Evolutionary conservation across 306 rosid genomes (phyloP).

Genomic region (Vigna reflexopilosa): DNA sequence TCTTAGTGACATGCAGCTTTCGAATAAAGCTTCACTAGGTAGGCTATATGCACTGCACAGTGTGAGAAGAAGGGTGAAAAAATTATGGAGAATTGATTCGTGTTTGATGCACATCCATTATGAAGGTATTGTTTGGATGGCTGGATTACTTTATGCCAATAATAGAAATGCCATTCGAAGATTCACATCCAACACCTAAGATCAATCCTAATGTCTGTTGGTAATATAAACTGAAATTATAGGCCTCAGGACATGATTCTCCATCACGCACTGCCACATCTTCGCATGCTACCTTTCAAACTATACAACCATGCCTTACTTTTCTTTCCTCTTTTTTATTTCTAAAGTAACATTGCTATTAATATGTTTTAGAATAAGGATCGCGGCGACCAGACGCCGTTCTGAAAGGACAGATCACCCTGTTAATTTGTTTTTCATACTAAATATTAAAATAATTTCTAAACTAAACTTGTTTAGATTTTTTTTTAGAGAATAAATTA

Average conservation of each 20-base stretch:
- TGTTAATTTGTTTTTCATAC: conserved; percentile 34
- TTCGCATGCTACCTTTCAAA: not conserved
- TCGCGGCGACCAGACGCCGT: conserved; percentile 75
- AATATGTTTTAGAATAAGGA: conserved; percentile 50
- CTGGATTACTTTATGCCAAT: conserved; percentile 53
- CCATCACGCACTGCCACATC: not conserved
- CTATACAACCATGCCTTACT: conserved; percentile 17
- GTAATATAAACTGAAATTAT: not conserved
- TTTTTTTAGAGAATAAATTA: no score
- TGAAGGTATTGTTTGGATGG: conserved; percentile 40
- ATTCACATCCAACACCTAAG: conserved; percentile 55
- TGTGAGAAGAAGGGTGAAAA: not conserved
- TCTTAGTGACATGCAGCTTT: no score
- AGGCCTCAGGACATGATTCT: conserved; percentile 38
- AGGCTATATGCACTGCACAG: not conserved
- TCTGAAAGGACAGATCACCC: conserved; percentile 47
- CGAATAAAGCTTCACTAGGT: no score
- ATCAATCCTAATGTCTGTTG: conserved; percentile 23
- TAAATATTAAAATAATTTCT: no score
- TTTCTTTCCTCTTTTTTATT: not conserved
- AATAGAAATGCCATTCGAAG: conserved; percentile 79
- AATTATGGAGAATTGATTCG: conserved; percentile 54
- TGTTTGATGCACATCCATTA: conserved; percentile 53
- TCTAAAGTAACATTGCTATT: conserved; percentile 3
- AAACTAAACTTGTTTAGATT: no score